Evolutionary conservation across 345 rosid genomes (phyloP), one percentile per base, ranked within the genome.

Genomic region (Triadica sebifera): DNA sequence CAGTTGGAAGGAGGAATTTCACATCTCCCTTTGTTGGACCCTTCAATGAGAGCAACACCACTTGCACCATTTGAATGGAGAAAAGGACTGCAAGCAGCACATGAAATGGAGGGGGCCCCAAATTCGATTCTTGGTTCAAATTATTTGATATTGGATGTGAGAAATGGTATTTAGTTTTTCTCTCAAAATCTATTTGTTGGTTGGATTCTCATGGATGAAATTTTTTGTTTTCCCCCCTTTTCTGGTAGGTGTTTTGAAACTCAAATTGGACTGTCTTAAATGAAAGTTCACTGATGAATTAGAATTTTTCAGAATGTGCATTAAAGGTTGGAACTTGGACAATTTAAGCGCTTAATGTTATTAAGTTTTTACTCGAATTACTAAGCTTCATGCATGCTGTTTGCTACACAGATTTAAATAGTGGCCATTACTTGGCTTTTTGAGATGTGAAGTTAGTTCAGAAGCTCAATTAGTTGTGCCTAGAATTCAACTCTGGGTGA

Each of bases 61-160:
- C 77, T 94, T 70, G 75, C 85, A 50, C 97, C 98, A 59, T 89
- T 89, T 34, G 91, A 91, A 77, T 94, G 97, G 98, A 90, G 91
- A 85, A 80, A 75, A 68, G 87, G 82, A 84, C 64, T 94, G 73
- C 83, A 86, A 81, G 82, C 86, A 66, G 77, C 70, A 64, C 77
- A 73, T 25, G 77, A 75, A 67, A 73, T 56, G 37, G 71, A 60
- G 39, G 65, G 77, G 67, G 75, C 78, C 46, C 72, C 86, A 73
- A 70, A 75, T 67, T 85, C 86, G 52, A 68, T 41, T 59, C 20
- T 66, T 70, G 75, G 78, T 66, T 65, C 84, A 69, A 82, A 77
- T 73, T 83, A 74, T 81, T 83, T 92, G 58, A 53, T 94, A 62
- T 72, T 92, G 86, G 98, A 94, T 71, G 87, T 94, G 78, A 89